Base-by-base conservation (phyloP, 106 monocot genomes). In the Xerophyta viscosa region DNA sequence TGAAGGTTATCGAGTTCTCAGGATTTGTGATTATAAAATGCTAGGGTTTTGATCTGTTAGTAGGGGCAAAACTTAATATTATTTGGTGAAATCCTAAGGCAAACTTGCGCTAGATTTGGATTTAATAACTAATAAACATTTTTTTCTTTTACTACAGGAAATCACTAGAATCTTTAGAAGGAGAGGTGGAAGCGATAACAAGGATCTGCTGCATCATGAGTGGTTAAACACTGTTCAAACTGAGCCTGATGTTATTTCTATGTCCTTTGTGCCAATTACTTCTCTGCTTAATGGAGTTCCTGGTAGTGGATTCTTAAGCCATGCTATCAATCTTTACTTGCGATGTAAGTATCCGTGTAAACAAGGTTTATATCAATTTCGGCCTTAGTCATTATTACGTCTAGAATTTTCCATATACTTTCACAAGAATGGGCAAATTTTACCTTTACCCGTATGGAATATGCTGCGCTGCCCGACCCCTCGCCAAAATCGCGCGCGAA, bases 301-400 rank as follows among this genome's bases (percentile, higher is more conserved):
- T 4, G 89, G 94, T 5, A 69, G 62, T 31, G 96, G 89, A 19
- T 98, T 98, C 71, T 37, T 98, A 1, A 62, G 76, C 24, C 96
- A 98, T 53, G 96, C 96, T 61, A 82, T 98, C 65, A 89, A 89
- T 56, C 85, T 98, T 53, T 98, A 98, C 52, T 73, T 89, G 1
- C 66, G 96, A 63, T 98, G 94, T 96, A 76, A 27, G 81, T 46
- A 39, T 7, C 92, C n/a, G n/a, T n/a, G n/a, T n/a, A n/a, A 13
- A 18, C 7, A n/a, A n/a, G n/a, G n/a, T n/a, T n/a, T n/a, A n/a
- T n/a, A n/a, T n/a, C n/a, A n/a, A n/a, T n/a, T n/a, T n/a, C n/a
- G n/a, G n/a, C n/a, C n/a, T n/a, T n/a, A n/a, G n/a, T n/a, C n/a
- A n/a, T n/a, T n/a, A n/a, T n/a, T n/a, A n/a, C n/a, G n/a, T n/a